Percentiles rank a stretch among this genome's conserved stretches.
These are phyloP conservation scores for Verbena officinalis DNA, from an alignment of 257 asterid genomes.

Conservation along the genomic window DNA sequence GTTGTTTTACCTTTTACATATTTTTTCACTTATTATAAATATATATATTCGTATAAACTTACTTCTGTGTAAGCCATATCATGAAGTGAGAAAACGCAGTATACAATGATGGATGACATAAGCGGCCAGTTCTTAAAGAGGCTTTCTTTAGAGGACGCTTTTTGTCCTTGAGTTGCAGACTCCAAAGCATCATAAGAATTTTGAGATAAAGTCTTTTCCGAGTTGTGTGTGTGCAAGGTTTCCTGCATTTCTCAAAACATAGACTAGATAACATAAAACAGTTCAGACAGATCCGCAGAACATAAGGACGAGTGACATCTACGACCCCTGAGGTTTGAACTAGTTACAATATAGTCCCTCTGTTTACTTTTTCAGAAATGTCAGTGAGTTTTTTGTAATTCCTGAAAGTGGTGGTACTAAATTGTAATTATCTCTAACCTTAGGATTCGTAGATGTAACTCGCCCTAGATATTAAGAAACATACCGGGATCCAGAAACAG, in stretches of 20 bases:
- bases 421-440: too few relatives aligned
- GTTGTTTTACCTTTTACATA: too few relatives aligned
- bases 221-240: slow-evolving; percentile 57
- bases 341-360: too few relatives aligned
- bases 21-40: too few relatives aligned
- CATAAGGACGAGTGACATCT: too few relatives aligned
- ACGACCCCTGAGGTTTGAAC: too few relatives aligned
- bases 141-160: slow-evolving; percentile 37
- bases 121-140: slow-evolving; percentile 81
- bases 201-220: slow-evolving; percentile 21
- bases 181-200: slow-evolving; percentile 41
- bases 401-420: too few relatives aligned
- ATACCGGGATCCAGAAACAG: slow-evolving; percentile 83
- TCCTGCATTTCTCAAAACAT: slow-evolving; percentile 50
- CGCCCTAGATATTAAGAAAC: too few relatives aligned
- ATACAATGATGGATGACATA: slow-evolving; percentile 71
- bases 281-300: slow-evolving; percentile 9
- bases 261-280: slow-evolving; percentile 6
- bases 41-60: neutral
- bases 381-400: too few relatives aligned
- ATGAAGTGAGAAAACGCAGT: slow-evolving; percentile 78
- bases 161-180: slow-evolving; percentile 29
- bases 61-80: slow-evolving; percentile 91
- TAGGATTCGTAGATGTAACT: too few relatives aligned
- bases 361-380: too few relatives aligned